Base-by-base conservation (phyloP, 2,329 filamentous ascomycete species). In the Teratosphaeria destructans region DNA sequence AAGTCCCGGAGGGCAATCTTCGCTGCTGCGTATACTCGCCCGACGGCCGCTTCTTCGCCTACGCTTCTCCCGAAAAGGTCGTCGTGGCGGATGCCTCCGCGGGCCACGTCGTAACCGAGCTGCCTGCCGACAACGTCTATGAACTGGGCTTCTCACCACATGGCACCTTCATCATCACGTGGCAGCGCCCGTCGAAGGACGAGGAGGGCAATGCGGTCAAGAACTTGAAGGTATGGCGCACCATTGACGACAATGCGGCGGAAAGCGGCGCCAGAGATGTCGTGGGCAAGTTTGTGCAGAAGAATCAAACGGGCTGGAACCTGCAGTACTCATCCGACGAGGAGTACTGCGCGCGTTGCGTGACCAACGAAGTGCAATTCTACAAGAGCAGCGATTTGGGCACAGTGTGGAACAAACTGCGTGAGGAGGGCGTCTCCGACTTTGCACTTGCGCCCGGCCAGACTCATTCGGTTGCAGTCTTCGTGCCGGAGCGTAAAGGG, bases 301-400 rank as follows among this genome's bases (percentile, higher is more conserved):
- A 96, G 81, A 88, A 86, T 65, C 90, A 95, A 79, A 90, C 88
- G 54, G 90, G 92, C 70, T 97, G 93, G 93, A 97, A 96, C 73
- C 81, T 99, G 72, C 93, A 97, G 77, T 99, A 97, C 76, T 96
- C 92, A 34, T 83, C 85, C 61, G 94, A 99, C 72, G 94, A 99
- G 81, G 84, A 86, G 73, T 93, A 90, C 75, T 97, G 93, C 74
- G 94, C 93, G 65, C 90, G 94, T 66, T 82, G 87, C 63, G 93
- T 97, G 69, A 96, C 90, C 75, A 99, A 99, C 74, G 92, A 97
- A 80, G 89, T 99, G 59, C 94, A 97, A 70, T 96, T 99, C 75
- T 97, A 93, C 79, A 84, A 95, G 76, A 94, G 90, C 73, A 82
- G 87, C 65, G 87, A 97, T 72, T 80, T 97, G 71, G 79, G 82